Evolutionary conservation across 2,329 filamentous ascomycete genomes (phyloP), one percentile per base, ranked within the genome.

Genomic region (Hymenoscyphus scutula): DNA sequence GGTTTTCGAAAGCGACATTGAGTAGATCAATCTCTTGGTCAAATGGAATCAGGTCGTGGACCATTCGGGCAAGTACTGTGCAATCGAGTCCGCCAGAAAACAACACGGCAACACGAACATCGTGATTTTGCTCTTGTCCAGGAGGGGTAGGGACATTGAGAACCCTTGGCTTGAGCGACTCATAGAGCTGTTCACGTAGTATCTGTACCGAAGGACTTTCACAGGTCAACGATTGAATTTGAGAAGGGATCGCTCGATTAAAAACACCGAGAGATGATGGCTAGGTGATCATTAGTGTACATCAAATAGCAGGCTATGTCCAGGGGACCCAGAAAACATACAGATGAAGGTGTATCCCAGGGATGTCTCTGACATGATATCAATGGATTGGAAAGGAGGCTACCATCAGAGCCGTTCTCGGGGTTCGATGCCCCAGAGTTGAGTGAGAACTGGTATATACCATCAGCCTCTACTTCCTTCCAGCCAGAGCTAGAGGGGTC

Each of bases 1-100:
- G 94, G 68, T 99, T 99, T 75, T 99, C 91, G 71, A 99, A 99
- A 0, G 94, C 95, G 54, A 99, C 94, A 68, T 99, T 99, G 66
- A 99, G 82, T 8, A 99, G 81, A 72, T 98, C 95, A 64, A 99
- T 87, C 1, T 83, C 79, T 70, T 96, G 88, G 3, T 81, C 76
- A 0, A 73, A 15, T 0, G 90, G 89, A 1, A 98, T 74, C 2
- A 96, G 76, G 13, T 96, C 89, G 73, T 97, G 90, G 11, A 84
- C 81, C 27, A 98, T 77, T 53, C 92, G 85, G 25, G 94, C 94
- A 56, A 99, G 80, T 0, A 97, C 81, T 0, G 93, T 94, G 73
- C 95, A 98, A 75, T 99, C 95, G 6, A 99, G 82, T 0, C 95
- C 95, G 1, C 95, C 95, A 0, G 95, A 99, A 75, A 98, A 99